Conservation (phyloP, 2,329 filamentous ascomycete species). For the Coleophoma eucalyptorum region DNA sequence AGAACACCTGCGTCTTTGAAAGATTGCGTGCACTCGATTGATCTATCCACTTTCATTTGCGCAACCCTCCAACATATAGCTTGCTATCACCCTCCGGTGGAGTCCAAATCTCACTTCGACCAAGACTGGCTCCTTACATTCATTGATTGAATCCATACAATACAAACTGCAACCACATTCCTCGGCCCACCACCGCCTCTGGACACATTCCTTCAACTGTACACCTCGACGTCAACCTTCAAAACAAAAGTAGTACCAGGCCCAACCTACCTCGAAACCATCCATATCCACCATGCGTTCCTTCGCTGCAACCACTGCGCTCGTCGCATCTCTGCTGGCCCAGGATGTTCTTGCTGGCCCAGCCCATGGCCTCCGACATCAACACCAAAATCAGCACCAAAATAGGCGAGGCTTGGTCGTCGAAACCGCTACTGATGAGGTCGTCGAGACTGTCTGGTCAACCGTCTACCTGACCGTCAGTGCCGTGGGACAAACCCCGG, state of each 20-base stretch:
- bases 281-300: conserved; percentile 18
- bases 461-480: conserved; percentile 14
- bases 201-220: background rate
- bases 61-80: background rate
- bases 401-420: conserved; percentile 11
- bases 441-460: conserved; percentile 5
- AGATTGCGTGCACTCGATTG: conserved; percentile 3
- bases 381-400: background rate
- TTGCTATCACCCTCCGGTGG: background rate
- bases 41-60: conserved; percentile 1
- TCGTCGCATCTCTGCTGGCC: conserved; percentile 26
- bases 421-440: conserved; percentile 18
- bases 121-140: background rate
- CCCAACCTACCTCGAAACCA: background rate
- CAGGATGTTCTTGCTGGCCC: conserved; percentile 19
- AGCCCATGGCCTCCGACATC: conserved; percentile 10
- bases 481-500: conserved; percentile 14
- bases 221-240: background rate
- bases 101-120: background rate
- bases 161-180: background rate
- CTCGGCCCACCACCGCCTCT: background rate
- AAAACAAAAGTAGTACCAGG: background rate
- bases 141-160: conserved; percentile 16
- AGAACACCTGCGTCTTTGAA: conserved; percentile 9
- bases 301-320: conserved; percentile 16